A percentile compares a stretch with the other conserved stretches of the same genome.
phyloP scores from a whole-genome alignment of 352 stramenopile genomes.

The Peronosclerospora sorghi region DNA sequence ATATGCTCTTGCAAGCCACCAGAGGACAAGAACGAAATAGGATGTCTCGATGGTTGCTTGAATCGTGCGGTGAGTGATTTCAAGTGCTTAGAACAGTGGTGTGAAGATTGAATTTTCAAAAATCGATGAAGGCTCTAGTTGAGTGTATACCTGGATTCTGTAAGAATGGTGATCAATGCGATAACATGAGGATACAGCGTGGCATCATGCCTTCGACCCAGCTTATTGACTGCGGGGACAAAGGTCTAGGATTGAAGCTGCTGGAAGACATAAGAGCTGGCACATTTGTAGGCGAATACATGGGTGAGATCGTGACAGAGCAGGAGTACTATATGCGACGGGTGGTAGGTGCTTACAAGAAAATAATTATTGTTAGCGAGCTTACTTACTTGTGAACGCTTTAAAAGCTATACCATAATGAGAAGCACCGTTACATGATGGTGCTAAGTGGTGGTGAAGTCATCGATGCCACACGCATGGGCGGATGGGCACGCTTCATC shows the following conservation, averaged over 20 bases:
- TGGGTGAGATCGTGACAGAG: conserved; percentile 78
- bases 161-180: conserved; percentile 48
- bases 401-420: conserved; percentile 60
- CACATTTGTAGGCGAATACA: conserved; percentile 73
- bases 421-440: conserved; percentile 82
- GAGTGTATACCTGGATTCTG: conserved; percentile 54
- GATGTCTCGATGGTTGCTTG: conserved; percentile 64
- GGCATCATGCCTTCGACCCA: conserved; percentile 39
- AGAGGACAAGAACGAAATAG: conserved; percentile 22
- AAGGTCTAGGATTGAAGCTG: conserved; percentile 47
- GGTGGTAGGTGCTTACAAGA: conserved; percentile 28
- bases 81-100: background rate
- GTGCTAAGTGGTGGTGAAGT: conserved; percentile 74
- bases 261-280: conserved; percentile 38
- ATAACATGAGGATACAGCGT: conserved; percentile 69
- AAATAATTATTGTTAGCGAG: background rate
- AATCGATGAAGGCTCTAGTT: conserved; percentile 39
- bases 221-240: conserved; percentile 46
- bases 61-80: conserved; percentile 47
- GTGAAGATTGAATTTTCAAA: background rate
- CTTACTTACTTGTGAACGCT: background rate
- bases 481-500: conserved; percentile 90
- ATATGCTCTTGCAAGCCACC: conserved; percentile 43
- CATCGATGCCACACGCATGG: conserved; percentile 84
- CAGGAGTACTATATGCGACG: conserved; percentile 71